These are phyloP conservation scores for Solanum hybrid DNA, from an alignment of 305 asterid species.

Conservation along the genomic window DNA sequence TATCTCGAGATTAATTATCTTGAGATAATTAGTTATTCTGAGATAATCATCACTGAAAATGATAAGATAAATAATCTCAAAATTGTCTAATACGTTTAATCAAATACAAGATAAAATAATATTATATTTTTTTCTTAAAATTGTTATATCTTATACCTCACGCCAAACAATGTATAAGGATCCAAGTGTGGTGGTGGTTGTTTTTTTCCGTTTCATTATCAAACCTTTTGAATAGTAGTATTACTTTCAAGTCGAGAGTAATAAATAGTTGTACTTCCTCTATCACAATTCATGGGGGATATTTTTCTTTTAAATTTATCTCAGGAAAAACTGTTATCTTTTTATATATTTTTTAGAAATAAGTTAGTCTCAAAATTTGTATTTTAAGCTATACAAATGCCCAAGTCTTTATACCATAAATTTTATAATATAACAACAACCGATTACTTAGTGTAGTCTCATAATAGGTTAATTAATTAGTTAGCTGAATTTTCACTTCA, in stretches of 20 bases:
- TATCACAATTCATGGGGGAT: neutral
- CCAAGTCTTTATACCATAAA: neutral
- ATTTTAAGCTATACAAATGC: neutral
- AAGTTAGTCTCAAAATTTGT: neutral
- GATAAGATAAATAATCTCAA: no score
- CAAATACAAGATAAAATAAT: no score
- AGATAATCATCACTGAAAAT: no score
- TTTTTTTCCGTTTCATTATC: neutral
- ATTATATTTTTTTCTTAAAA: no score
- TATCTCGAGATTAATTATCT: no score
- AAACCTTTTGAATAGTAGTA: neutral
- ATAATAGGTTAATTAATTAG: neutral
- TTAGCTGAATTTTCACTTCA: no score
- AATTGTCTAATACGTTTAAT: no score
- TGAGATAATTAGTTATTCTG: no score
- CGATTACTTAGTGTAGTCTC: neutral
- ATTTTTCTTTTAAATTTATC: neutral
- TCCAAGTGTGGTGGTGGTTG: neutral
- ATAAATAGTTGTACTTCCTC: neutral
- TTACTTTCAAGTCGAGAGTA: neutral
- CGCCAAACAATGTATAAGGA: no score
- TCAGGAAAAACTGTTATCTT: neutral
- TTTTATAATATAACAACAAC: neutral
- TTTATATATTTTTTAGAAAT: neutral
- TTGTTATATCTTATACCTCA: no score